Evolutionary conservation across 148 eudicot species (phyloP).

Genomic region (Silene uniflora): DNA sequence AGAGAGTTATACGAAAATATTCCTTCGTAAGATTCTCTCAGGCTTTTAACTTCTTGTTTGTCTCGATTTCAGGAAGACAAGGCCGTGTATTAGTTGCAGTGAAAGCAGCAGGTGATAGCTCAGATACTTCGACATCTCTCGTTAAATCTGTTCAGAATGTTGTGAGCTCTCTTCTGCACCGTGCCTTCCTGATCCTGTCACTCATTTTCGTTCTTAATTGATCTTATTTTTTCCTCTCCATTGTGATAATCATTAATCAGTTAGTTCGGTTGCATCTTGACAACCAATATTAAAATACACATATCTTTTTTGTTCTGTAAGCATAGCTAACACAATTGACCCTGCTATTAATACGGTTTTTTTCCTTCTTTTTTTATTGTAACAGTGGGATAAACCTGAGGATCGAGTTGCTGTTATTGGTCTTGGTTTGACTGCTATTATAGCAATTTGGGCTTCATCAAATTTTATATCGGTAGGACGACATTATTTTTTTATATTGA

Average conservation of each 20-base stretch:
- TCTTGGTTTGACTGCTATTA: constrained; percentile 73
- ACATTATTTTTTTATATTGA: not conserved
- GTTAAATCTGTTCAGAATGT: constrained; percentile 67
- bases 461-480: constrained; percentile 57
- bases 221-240: not conserved
- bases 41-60: constrained; percentile 5
- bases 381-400: constrained; percentile 88
- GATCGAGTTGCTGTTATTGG: constrained; percentile 82
- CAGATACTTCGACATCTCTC: constrained; percentile 68
- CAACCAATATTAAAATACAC: not conserved
- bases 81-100: constrained; percentile 33
- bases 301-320: not conserved
- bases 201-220: not conserved
- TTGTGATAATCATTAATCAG: not conserved
- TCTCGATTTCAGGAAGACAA: constrained; percentile 42
- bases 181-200: not conserved
- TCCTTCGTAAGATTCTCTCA: not conserved
- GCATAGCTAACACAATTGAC: not conserved
- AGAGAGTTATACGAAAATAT: not conserved
- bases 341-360: constrained; percentile 13
- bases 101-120: constrained; percentile 70
- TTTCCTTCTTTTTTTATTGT: not conserved
- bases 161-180: constrained; percentile 45
- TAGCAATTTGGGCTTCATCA: constrained; percentile 74
- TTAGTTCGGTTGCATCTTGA: not conserved